Evolutionary conservation across 192 early-diverging fungal genomes (phyloP).

Genomic region (Coemansia sp.): DNA sequence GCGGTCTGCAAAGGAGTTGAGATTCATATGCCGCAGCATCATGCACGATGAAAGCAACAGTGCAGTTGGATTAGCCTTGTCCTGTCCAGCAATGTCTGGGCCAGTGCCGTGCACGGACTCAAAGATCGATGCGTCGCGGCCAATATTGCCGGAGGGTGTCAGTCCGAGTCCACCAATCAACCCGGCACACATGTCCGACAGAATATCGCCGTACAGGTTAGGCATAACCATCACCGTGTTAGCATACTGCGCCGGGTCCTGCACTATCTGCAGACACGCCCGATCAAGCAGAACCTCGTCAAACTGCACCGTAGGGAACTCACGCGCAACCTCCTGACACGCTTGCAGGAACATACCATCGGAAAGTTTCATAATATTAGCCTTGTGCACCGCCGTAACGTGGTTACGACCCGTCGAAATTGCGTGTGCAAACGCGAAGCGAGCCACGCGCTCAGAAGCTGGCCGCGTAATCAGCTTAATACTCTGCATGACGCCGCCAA

Average conservation of each 20-base stretch:
- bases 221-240: slow-evolving; percentile 99
- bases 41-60: slow-evolving; percentile 91
- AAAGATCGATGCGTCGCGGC: slow-evolving; percentile 95
- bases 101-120: slow-evolving; percentile 95
- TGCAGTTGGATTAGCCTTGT: slow-evolving; percentile 94
- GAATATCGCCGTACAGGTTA: slow-evolving; percentile 99
- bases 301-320: slow-evolving; percentile 91
- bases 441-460: slow-evolving; percentile 85
- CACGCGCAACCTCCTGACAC: slow-evolving; percentile 85
- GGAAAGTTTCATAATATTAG: slow-evolving; percentile 92
- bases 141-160: slow-evolving; percentile 99
- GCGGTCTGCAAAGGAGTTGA: slow-evolving; percentile 72
- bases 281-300: slow-evolving; percentile 92
- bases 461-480: slow-evolving; percentile 99
- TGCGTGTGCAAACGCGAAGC: slow-evolving; percentile 96
- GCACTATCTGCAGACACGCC: slow-evolving; percentile 92
- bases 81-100: slow-evolving; percentile 97
- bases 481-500: slow-evolving; percentile 96
- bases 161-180: slow-evolving; percentile 97
- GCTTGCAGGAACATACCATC: slow-evolving; percentile 96
- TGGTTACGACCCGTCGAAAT: slow-evolving; percentile 82
- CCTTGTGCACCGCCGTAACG: slow-evolving; percentile 99
- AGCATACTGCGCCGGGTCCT: slow-evolving; percentile 85
- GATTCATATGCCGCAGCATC: slow-evolving; percentile 97
- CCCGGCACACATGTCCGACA: slow-evolving; percentile 96